Conservation (phyloP, 495 filamentous ascomycete species). For the Penicillium paradoxum region DNA sequence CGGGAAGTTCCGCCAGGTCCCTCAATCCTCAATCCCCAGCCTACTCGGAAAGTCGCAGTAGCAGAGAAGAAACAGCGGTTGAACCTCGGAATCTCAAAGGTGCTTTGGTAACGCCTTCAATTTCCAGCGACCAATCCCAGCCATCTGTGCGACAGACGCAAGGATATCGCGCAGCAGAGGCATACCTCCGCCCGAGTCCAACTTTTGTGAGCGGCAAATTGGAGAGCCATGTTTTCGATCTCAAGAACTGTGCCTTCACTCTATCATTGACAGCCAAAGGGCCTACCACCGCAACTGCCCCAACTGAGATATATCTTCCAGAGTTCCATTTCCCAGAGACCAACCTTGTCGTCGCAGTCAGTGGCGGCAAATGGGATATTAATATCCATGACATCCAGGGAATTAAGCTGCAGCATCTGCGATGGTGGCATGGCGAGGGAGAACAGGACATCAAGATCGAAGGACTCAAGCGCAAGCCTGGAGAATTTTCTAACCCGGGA, state of each 20-base stretch:
- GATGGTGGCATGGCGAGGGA: conserved; percentile 88
- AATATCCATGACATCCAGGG: conserved; percentile 62
- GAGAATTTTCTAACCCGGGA: conserved; percentile 26
- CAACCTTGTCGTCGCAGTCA: conserved; percentile 63
- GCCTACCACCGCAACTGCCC: conserved; percentile 50
- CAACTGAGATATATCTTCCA: conserved; percentile 83
- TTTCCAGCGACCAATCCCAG: conserved; percentile 53
- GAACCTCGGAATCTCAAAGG: conserved; percentile 68
- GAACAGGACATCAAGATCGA: conserved; percentile 74
- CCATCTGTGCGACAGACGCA: conserved; percentile 45
- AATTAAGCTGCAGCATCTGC: conserved; percentile 64
- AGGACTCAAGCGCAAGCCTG: conserved; percentile 62
- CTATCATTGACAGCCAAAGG: conserved; percentile 55
- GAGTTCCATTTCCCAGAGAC: conserved; percentile 88
- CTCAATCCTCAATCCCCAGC: conserved; percentile 51
- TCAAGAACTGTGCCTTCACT: conserved; percentile 67
- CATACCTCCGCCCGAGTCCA: conserved; percentile 82
- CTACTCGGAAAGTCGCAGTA: conserved; percentile 53
- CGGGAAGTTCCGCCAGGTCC: conserved; percentile 15
- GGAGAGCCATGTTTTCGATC: conserved; percentile 67
- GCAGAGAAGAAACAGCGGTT: conserved; percentile 52
- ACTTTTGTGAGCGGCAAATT: conserved; percentile 68
- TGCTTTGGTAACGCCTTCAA: conserved; percentile 65
- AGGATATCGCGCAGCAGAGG: conserved; percentile 86
- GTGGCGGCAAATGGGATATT: conserved; percentile 85